Percentiles rank a stretch among this genome's conserved stretches.
Evolutionary conservation across 331 rosid species (phyloP).

Genomic region (Dryas integrifolia): DNA sequence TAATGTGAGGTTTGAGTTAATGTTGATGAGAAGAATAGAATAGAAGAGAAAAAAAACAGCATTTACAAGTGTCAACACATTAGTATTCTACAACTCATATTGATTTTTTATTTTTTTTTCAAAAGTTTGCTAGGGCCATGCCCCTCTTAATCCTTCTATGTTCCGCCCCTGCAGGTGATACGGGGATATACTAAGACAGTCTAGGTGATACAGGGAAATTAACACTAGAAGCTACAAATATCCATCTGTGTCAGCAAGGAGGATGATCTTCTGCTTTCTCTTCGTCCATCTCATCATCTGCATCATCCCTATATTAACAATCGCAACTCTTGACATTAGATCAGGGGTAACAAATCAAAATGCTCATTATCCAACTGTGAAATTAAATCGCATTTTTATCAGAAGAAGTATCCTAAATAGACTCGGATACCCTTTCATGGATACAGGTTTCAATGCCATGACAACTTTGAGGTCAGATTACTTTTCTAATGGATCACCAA

Average conservation of each 20-base stretch:
- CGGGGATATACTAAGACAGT: not conserved
- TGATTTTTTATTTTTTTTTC: no score
- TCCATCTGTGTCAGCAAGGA: conserved; percentile 21
- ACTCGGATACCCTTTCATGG: no score
- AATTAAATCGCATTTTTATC: not conserved
- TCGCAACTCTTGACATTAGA: not conserved
- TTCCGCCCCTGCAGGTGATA: not conserved
- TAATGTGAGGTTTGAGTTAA: no score
- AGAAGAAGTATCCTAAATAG: not conserved
- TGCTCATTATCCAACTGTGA: not conserved
- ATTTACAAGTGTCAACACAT: no score
- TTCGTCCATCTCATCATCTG: conserved; percentile 66
- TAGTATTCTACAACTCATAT: no score
- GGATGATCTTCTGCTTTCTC: conserved; percentile 37
- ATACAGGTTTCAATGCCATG: not conserved
- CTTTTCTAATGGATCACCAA: not conserved
- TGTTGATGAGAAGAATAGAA: no score
- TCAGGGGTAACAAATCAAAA: not conserved
- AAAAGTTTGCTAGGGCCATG: no score
- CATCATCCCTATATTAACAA: conserved; percentile 40
- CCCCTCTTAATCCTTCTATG: no score
- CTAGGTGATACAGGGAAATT: conserved; percentile 1
- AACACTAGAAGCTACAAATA: conserved; percentile 21
- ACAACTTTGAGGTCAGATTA: not conserved
- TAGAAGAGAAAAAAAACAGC: no score